Evolutionary conservation across 2,329 filamentous ascomycete species (phyloP).

Genomic region (Neoarthrinium moseri): DNA sequence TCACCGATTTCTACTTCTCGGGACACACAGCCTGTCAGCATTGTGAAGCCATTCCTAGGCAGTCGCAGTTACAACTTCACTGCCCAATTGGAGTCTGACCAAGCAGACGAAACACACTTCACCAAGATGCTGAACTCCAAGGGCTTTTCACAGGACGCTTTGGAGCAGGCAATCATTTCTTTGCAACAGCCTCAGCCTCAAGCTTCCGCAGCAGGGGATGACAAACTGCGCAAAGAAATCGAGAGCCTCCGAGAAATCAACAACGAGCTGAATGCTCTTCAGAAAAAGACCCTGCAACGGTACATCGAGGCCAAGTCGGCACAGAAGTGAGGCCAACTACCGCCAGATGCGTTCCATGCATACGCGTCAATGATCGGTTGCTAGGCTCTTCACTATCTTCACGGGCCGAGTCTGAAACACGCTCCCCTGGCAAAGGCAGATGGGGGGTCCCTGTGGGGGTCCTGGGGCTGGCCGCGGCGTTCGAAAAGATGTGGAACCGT

Average conservation of each 20-base stretch:
- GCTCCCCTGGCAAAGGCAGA: neutral
- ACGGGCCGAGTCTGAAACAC: constrained; percentile 3
- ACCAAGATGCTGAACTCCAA: constrained; percentile 41
- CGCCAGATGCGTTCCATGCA: neutral
- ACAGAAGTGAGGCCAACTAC: constrained; percentile 16
- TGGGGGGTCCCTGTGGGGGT: neutral
- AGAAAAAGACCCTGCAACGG: constrained; percentile 36
- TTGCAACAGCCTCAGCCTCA: constrained; percentile 35
- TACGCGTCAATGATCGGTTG: neutral
- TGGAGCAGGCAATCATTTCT: constrained; percentile 50
- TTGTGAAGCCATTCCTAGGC: constrained; percentile 79
- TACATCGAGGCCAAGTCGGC: constrained; percentile 26
- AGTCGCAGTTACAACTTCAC: constrained; percentile 65
- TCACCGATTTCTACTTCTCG: constrained; percentile 53
- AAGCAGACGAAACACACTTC: constrained; percentile 41
- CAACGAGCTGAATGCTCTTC: constrained; percentile 39
- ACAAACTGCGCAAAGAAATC: constrained; percentile 38
- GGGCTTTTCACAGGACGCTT: constrained; percentile 44
- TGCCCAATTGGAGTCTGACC: constrained; percentile 55
- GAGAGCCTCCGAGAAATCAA: constrained; percentile 44
- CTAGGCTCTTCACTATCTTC: neutral
- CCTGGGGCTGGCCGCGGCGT: neutral
- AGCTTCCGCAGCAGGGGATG: constrained; percentile 23
- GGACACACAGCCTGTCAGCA: constrained; percentile 51
- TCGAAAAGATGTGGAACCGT: no score